Conservation (phyloP, 2,329 filamentous ascomycete species). For the Claviceps fusiformis region DNA sequence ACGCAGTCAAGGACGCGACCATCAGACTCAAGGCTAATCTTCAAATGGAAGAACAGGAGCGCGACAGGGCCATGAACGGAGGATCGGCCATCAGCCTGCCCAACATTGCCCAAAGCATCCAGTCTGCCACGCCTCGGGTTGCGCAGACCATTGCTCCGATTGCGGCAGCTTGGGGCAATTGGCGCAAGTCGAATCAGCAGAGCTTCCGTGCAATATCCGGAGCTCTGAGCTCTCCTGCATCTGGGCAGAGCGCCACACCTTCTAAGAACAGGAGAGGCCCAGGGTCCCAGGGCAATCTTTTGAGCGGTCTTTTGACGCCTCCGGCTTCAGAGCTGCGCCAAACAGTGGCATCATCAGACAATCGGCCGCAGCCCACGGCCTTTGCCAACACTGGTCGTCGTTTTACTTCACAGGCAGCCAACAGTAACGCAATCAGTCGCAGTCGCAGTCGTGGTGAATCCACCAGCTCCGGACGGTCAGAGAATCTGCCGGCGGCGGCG, state of each 20-base stretch:
- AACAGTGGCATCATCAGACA: conserved; percentile 32
- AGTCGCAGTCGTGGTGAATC: conserved; percentile 14
- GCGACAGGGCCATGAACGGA: conserved; percentile 67
- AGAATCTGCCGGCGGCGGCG: conserved; percentile 21
- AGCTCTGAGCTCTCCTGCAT: conserved; percentile 29
- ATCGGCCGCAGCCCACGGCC: conserved; percentile 40
- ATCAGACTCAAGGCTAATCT: conserved; percentile 89
- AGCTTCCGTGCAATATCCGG: conserved; percentile 35
- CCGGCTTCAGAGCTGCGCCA: conserved; percentile 61
- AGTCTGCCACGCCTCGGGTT: conserved; percentile 69
- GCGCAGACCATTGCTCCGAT: conserved; percentile 65
- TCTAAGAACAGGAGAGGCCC: conserved; percentile 44
- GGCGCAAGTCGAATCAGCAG: conserved; percentile 58
- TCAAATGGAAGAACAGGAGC: conserved; percentile 96
- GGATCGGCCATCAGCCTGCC: conserved; percentile 55
- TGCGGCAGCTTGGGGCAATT: conserved; percentile 92
- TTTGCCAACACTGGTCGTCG: conserved; percentile 47
- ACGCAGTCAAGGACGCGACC: conserved; percentile 73
- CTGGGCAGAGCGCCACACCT: conserved; percentile 37
- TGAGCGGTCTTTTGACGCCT: conserved; percentile 79
- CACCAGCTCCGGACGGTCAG: conserved; percentile 22
- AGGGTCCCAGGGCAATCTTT: conserved; percentile 43
- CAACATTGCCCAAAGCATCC: conserved; percentile 63
- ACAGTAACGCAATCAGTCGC: conserved; percentile 8
- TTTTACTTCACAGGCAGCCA: conserved; percentile 31